A percentile compares a stretch with the other conserved stretches of the same genome.
Evolutionary conservation across 2,329 filamentous ascomycete species (phyloP).

Genomic region (Hypoxylon sp.): DNA sequence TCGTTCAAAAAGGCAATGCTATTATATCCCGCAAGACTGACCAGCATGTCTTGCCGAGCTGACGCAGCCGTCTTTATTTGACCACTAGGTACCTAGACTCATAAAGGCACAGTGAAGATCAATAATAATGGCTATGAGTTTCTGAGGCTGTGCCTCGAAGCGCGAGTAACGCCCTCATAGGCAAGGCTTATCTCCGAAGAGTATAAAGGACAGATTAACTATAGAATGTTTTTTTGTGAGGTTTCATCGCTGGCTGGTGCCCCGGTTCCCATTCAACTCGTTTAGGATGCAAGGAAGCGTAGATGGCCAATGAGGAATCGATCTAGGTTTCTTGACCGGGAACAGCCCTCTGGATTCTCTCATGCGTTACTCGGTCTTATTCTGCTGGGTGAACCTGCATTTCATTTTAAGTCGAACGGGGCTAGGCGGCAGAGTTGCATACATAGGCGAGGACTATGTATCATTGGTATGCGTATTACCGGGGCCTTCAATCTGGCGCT

Average conservation of each 20-base stretch:
- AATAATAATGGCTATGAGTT: neutral
- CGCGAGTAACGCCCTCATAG: constrained; percentile 3
- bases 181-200: constrained; percentile 14
- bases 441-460: constrained; percentile 23
- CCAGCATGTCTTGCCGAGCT: constrained; percentile 33
- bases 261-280: constrained; percentile 10
- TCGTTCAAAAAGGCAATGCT: constrained; percentile 34
- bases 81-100: constrained; percentile 3
- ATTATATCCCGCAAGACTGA: constrained; percentile 41
- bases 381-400: constrained; percentile 44
- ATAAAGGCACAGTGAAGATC: neutral
- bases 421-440: constrained; percentile 38
- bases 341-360: constrained; percentile 15
- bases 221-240: constrained; percentile 13
- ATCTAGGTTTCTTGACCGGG: constrained; percentile 20
- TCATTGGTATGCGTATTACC: no score
- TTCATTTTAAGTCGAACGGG: constrained; percentile 36
- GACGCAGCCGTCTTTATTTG: constrained; percentile 21
- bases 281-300: constrained; percentile 7
- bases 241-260: constrained; percentile 7
- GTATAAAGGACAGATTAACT: constrained; percentile 15
- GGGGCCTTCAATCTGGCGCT: constrained; percentile 33
- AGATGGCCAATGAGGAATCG: constrained; percentile 20
- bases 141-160: neutral
- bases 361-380: constrained; percentile 42